phyloP scores from a whole-genome alignment of 495 filamentous ascomycete species.

The Aspergillus mulundensis region DNA sequence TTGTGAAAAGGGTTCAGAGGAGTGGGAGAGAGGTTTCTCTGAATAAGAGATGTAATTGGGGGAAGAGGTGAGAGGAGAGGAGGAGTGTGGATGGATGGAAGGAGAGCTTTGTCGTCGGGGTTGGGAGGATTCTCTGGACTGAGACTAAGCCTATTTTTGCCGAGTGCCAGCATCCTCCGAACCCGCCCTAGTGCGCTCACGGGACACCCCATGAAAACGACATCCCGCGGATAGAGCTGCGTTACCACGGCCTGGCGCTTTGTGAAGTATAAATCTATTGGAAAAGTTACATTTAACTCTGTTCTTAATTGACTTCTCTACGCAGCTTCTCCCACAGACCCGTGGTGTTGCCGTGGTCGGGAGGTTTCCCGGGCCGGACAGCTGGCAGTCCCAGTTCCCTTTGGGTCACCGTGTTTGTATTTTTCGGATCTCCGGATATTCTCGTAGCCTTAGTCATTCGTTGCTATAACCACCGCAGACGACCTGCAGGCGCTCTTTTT shows the following conservation, averaged over 20 bases:
- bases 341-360: slow-evolving; percentile 3
- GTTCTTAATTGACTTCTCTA: background rate
- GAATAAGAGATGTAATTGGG: slow-evolving; percentile 50
- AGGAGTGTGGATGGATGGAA: slow-evolving; percentile 49
- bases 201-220: slow-evolving; percentile 20
- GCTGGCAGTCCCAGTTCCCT: slow-evolving; percentile 31
- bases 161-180: slow-evolving; percentile 41
- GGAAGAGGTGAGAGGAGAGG: slow-evolving; percentile 45
- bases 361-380: slow-evolving; percentile 23
- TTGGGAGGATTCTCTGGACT: slow-evolving; percentile 45
- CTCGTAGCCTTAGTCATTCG: slow-evolving; percentile 26
- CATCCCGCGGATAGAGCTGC: background rate
- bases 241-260: background rate
- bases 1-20: slow-evolving; percentile 58
- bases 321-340: background rate
- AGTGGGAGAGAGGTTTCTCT: slow-evolving; percentile 44
- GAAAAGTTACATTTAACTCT: slow-evolving; percentile 1
- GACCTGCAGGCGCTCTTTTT: background rate
- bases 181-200: slow-evolving; percentile 42
- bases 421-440: slow-evolving; percentile 43
- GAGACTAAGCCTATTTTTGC: slow-evolving; percentile 44
- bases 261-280: background rate
- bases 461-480: background rate
- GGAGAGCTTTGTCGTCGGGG: slow-evolving; percentile 56
- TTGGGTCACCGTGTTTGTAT: slow-evolving; percentile 18